Evolutionary conservation across 139 green algal species (phyloP).

Genomic region (Coccomyxa sp.): DNA sequence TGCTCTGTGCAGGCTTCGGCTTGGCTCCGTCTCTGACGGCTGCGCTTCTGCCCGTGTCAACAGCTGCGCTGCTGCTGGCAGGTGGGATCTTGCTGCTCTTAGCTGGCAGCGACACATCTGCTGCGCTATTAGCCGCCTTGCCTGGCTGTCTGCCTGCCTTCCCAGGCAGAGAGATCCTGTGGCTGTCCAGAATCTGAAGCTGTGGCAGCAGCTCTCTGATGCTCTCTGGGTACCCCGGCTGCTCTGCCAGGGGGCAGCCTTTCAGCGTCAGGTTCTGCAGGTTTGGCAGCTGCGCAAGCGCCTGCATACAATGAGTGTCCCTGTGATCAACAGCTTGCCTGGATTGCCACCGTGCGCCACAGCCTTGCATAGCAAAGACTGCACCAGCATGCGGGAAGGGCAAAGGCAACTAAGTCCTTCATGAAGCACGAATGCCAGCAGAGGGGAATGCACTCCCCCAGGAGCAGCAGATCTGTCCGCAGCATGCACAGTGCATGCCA

Average conservation of each 20-base stretch:
- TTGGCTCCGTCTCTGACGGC: too few species aligned
- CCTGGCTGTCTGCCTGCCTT: too few species aligned
- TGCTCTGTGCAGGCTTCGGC: too few species aligned
- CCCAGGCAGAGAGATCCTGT: too few species aligned
- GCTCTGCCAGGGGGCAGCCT: slow-evolving; percentile 16
- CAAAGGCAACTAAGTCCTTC: background rate
- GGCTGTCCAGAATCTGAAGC: slow-evolving; percentile 34
- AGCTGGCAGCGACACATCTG: too few species aligned
- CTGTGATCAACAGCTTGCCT: background rate
- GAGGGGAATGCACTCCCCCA: background rate
- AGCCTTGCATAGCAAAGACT: background rate
- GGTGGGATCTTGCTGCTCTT: too few species aligned
- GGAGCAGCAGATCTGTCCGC: background rate
- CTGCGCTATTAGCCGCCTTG: too few species aligned
- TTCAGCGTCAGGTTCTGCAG: slow-evolving; percentile 29
- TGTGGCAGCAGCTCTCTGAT: slow-evolving; percentile 17
- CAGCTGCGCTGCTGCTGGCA: too few species aligned
- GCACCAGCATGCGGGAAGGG: background rate
- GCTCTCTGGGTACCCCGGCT: slow-evolving; percentile 8
- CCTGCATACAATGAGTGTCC: background rate
- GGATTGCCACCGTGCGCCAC: too few species aligned
- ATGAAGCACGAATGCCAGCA: background rate
- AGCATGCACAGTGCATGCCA: background rate
- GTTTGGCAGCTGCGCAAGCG: slow-evolving; percentile 19
- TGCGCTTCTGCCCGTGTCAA: too few species aligned